phyloP scores from a whole-genome alignment of 140 eudicot species.

The Senecio squalidus region DNA sequence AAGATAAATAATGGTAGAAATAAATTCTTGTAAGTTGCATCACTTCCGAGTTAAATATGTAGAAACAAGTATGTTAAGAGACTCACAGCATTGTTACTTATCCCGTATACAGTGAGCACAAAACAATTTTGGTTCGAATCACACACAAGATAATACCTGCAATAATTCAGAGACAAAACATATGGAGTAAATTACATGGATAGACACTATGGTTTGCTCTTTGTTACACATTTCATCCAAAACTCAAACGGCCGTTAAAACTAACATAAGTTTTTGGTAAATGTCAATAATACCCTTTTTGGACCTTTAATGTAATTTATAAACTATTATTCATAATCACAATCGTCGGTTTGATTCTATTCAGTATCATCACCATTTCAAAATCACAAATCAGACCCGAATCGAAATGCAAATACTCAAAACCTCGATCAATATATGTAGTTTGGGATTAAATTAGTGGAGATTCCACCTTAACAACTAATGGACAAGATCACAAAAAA shows the following conservation, averaged over 20 bases:
- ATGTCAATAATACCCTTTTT: too few relatives aligned
- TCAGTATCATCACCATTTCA: conserved; percentile 28
- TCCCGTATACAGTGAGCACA: conserved; percentile 77
- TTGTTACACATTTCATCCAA: too few relatives aligned
- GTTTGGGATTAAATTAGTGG: conserved; percentile 56
- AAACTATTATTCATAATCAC: conserved; percentile 44
- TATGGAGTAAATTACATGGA: too few relatives aligned
- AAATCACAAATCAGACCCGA: conserved; percentile 16
- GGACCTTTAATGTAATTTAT: too few relatives aligned
- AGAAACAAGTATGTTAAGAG: conserved; percentile 11
- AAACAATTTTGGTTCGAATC: conserved; percentile 73
- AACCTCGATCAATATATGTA: conserved; percentile 60
- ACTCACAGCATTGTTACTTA: conserved; percentile 69
- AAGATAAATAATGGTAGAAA: not conserved
- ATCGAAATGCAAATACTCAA: conserved; percentile 27
- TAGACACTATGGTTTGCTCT: too few relatives aligned
- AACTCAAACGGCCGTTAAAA: too few relatives aligned
- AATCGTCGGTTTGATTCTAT: conserved; percentile 31
- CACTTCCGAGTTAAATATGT: not conserved
- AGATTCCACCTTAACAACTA: not conserved
- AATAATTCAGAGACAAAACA: conserved; percentile 12
- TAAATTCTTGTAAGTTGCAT: conserved; percentile 1
- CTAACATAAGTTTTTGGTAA: too few relatives aligned
- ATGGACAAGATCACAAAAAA: conserved; percentile 44
- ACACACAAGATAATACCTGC: conserved; percentile 81